Evolutionary conservation across 2,329 filamentous ascomycete species (phyloP).

Genomic region (Botryotinia convoluta): DNA sequence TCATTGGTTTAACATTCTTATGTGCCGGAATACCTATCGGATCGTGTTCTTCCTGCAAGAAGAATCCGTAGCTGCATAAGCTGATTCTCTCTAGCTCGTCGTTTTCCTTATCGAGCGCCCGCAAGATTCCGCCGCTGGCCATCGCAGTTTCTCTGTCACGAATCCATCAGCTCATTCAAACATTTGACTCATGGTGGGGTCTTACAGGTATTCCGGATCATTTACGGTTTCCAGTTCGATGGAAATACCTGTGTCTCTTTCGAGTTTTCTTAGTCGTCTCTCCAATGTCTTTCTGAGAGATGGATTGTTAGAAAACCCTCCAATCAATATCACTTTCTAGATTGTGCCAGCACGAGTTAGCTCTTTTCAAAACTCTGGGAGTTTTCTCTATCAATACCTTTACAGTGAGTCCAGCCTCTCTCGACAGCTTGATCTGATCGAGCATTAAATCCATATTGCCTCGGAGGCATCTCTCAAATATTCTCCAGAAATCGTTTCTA

Average conservation of each 20-base stretch:
- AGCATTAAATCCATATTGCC: neutral
- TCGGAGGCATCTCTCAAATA: neutral
- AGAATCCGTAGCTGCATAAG: constrained; percentile 13
- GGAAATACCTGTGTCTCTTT: neutral
- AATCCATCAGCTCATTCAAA: neutral
- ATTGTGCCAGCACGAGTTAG: neutral
- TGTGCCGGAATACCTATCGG: neutral
- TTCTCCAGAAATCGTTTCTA: neutral
- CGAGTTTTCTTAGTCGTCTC: neutral
- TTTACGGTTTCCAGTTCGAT: neutral
- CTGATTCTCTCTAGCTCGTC: constrained; percentile 1
- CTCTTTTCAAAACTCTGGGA: neutral
- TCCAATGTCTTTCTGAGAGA: neutral
- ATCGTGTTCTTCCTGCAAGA: neutral
- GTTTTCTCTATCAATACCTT: neutral
- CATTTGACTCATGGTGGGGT: neutral
- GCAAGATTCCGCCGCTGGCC: constrained; percentile 1
- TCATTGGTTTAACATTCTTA: neutral
- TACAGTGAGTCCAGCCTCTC: neutral
- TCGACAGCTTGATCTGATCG: constrained; percentile 4
- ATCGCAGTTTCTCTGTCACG: constrained; percentile 10
- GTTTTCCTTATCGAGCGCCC: neutral
- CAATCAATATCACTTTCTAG: neutral
- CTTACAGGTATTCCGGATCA: constrained; percentile 6
- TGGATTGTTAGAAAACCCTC: constrained; percentile 13